Evolutionary conservation across 169 alveolate species (phyloP), one percentile per base, ranked within the genome.

Genomic region (Babesia bigemina): DNA sequence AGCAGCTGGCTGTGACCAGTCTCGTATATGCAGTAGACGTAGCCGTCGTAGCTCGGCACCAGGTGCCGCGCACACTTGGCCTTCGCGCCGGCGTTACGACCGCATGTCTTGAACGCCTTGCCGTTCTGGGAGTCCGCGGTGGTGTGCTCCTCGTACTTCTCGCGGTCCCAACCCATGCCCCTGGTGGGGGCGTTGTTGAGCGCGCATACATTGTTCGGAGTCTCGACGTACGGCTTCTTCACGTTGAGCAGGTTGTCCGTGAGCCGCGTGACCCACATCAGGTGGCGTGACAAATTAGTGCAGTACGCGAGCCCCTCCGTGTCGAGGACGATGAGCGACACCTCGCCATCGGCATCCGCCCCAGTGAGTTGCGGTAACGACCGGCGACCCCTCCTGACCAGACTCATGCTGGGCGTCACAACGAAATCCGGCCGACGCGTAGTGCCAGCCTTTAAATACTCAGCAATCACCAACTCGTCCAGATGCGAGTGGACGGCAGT

Each of bases 21-120:
- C 56, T 86, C 94, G 67, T 90, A 70, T 8, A 90, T 87, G 61
- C 85, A 90, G 81, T 74, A 90, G 42, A 90, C 86, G 73, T 81
- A 78, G 4, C 94, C 94, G 45, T 83, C 90, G 49, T 74, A 74
- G 61, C 86, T 83, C 39, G 90, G 90, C 21, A 81, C 85, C 26
- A 81, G 71, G 28, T 78, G 86, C 12, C 59, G 76, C 16, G 56
- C 7, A 7, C 42, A n/a, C 10, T 21, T 33, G 45, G 7, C 22
- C 50, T 24, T 24, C 33, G 42, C 47, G 19, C 11, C 47, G 12
- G 65, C 45, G 7, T 19, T 19, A 8, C n/a, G 22, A 17, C 55
- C 56, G 47, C 74, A 45, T 11, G 74, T 26, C 7, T 29, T 33
- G 8, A 70, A 42, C 33, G 26, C 33, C 7, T 42, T 13, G 13